Percentiles rank a stretch among this genome's conserved stretches.
phyloP scores from a whole-genome alignment of 108 stramenopile genomes.

The Discostella pseudostelligera region DNA sequence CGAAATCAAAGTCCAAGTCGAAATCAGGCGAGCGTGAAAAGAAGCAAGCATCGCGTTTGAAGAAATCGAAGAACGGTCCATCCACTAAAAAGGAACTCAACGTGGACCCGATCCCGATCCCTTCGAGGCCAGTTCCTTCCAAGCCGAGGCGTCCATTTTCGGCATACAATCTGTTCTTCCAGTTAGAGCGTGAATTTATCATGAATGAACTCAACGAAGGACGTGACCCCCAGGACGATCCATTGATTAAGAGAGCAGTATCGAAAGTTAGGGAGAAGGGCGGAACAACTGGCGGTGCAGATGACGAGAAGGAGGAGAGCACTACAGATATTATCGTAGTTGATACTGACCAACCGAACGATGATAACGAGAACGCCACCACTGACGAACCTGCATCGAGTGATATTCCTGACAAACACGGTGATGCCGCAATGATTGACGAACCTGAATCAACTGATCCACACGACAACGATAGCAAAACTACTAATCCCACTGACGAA shows the following conservation, averaged over 20 bases:
- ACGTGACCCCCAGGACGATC: conserved; percentile 2
- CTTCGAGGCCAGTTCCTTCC: conserved; percentile 1
- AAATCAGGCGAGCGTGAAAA: not conserved
- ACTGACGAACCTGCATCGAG: too few relatives aligned
- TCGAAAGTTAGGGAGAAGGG: not conserved
- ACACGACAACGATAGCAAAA: not conserved
- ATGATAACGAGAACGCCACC: too few relatives aligned
- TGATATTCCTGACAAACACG: too few relatives aligned
- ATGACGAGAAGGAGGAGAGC: too few relatives aligned
- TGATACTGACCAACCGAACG: too few relatives aligned
- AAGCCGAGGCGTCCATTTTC: conserved; percentile 43
- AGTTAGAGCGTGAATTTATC: conserved; percentile 35
- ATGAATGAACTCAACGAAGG: conserved; percentile 5
- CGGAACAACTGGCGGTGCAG: not conserved
- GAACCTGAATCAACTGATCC: not conserved
- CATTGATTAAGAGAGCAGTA: not conserved
- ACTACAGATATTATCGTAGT: too few relatives aligned
- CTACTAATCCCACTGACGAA: not conserved
- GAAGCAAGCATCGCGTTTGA: not conserved
- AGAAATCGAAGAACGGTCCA: not conserved
- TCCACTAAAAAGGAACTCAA: not conserved
- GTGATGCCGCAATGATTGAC: too few relatives aligned
- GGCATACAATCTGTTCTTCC: conserved; percentile 49
- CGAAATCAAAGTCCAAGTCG: not conserved
- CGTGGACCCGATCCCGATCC: not conserved